A percentile compares a stretch with the other conserved stretches of the same genome.
Conservation (phyloP, 2,329 filamentous ascomycete species). For the Penicillium sp. region DNA sequence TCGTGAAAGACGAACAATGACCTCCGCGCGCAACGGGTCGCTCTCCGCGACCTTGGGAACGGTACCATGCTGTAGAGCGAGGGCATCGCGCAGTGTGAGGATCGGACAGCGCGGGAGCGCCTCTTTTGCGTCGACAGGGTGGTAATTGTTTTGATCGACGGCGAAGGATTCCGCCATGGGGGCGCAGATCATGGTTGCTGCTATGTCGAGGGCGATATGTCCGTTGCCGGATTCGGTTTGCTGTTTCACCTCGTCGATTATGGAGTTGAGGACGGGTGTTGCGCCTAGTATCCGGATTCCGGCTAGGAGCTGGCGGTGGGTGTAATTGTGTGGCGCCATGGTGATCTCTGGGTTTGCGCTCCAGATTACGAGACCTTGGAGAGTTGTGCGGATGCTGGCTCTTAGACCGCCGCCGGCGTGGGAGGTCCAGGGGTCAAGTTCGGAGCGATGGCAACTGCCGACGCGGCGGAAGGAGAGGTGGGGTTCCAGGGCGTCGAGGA, state of each 20-base stretch:
- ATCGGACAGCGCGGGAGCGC: conserved; percentile 32
- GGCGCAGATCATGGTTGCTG: conserved; percentile 43
- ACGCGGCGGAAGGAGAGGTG: conserved; percentile 51
- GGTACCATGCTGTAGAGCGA: conserved; percentile 38
- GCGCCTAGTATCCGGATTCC: conserved; percentile 43
- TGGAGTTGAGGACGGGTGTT: conserved; percentile 33
- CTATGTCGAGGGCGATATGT: conserved; percentile 45
- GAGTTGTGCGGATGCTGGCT: conserved; percentile 48
- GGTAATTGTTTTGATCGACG: conserved; percentile 36
- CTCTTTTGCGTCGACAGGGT: conserved; percentile 36
- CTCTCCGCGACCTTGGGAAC: conserved; percentile 42
- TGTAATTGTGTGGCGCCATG: conserved; percentile 54
- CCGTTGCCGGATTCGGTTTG: conserved; percentile 40
- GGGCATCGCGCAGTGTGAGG: conserved; percentile 43
- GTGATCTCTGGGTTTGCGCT: conserved; percentile 48
- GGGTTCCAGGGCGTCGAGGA: conserved; percentile 51
- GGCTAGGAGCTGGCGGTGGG: conserved; percentile 51
- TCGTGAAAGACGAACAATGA: conserved; percentile 45
- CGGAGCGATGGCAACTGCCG: conserved; percentile 44
- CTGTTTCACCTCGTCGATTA: conserved; percentile 44
- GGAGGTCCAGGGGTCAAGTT: conserved; percentile 52
- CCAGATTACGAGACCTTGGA: conserved; percentile 55
- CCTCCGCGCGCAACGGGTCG: conserved; percentile 44
- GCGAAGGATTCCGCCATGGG: conserved; percentile 41
- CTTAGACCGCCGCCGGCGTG: conserved; percentile 46